Conservation (phyloP, 2,329 filamentous ascomycete genomes). For the Madurella fahalii region DNA sequence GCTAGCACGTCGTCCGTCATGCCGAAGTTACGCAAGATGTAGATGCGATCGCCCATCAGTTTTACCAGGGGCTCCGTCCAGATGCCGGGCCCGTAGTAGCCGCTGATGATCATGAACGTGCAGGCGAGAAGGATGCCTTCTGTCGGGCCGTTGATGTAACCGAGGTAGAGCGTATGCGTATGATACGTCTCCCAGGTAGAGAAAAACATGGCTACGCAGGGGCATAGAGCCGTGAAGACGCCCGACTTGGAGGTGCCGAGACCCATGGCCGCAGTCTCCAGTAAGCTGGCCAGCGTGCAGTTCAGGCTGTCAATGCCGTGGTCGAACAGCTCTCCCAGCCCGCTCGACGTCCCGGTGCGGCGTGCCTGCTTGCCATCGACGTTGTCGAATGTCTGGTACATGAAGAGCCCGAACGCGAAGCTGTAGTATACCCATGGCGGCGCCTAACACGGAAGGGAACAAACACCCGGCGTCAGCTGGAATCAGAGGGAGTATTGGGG, state of each 20-base stretch:
- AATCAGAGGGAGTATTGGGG: background rate
- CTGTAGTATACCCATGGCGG: slow-evolving; percentile 93
- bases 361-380: slow-evolving; percentile 97
- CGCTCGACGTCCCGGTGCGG: slow-evolving; percentile 89
- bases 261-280: slow-evolving; percentile 91
- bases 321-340: slow-evolving; percentile 93
- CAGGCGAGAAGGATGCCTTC: slow-evolving; percentile 91
- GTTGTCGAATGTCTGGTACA: slow-evolving; percentile 99
- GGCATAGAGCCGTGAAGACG: slow-evolving; percentile 85
- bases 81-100: slow-evolving; percentile 81
- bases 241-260: slow-evolving; percentile 79
- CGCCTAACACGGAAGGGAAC: slow-evolving; percentile 48
- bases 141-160: slow-evolving; percentile 94
- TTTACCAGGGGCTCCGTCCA: slow-evolving; percentile 75
- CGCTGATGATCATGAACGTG: slow-evolving; percentile 78
- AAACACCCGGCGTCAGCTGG: slow-evolving; percentile 3
- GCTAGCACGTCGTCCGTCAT: slow-evolving; percentile 57
- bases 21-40: slow-evolving; percentile 22
- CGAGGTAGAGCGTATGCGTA: slow-evolving; percentile 93
- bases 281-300: slow-evolving; percentile 86
- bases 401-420: slow-evolving; percentile 93
- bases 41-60: slow-evolving; percentile 56
- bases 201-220: slow-evolving; percentile 97
- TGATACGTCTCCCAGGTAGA: slow-evolving; percentile 99
- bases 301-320: slow-evolving; percentile 98